Percentiles rank a stretch among this genome's conserved stretches.
phyloP scores from a whole-genome alignment of 768 basidiomycete genomes.

The Macrolepiota fuliginosa region DNA sequence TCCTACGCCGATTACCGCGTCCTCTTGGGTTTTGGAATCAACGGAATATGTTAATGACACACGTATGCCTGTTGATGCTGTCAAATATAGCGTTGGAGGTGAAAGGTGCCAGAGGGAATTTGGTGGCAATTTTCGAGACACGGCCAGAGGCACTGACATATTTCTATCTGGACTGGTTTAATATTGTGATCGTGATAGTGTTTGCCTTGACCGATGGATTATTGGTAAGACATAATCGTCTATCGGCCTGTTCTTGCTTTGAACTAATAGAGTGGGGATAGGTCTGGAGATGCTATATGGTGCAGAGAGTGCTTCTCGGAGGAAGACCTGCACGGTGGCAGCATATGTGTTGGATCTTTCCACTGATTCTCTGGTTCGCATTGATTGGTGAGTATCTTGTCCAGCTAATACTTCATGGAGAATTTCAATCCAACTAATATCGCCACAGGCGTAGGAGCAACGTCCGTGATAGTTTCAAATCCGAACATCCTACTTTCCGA shows the following conservation, averaged over 20 bases:
- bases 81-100: background rate
- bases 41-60: background rate
- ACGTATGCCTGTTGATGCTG: background rate
- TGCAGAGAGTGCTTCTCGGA: background rate
- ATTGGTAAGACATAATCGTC: background rate
- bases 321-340: background rate
- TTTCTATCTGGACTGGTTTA: background rate
- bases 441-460: background rate
- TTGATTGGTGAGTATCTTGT: background rate
- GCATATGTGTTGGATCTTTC: conserved; percentile 1
- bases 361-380: background rate
- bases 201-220: background rate
- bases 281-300: conserved; percentile 9
- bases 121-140: background rate
- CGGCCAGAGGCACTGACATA: background rate
- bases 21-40: background rate
- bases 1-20: background rate
- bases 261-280: background rate
- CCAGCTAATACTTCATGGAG: no score
- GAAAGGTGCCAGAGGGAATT: background rate
- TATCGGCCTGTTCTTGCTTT: background rate
- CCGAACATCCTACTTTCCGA: background rate
- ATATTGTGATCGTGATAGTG: background rate
- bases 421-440: no score
- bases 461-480: background rate